These are phyloP conservation scores for Solanum hybrid DNA, from an alignment of 305 asterid species.

Conservation along the genomic window DNA sequence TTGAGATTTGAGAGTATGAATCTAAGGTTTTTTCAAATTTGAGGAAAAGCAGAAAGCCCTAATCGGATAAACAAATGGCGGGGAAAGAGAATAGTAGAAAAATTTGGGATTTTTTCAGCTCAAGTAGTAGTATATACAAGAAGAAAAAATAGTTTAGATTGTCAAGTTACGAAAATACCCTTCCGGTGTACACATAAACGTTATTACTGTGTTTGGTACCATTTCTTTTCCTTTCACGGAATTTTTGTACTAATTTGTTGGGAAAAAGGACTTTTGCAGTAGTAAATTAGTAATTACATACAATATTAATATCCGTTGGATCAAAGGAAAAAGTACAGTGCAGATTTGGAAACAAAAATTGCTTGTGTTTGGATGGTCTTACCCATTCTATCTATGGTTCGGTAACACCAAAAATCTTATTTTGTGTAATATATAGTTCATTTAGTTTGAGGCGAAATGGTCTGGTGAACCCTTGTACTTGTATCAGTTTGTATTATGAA, in stretches of 20 bases:
- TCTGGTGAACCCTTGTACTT: no score
- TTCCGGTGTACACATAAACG: neutral
- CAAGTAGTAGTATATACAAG: neutral
- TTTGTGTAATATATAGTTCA: no score
- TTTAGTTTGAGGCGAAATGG: neutral
- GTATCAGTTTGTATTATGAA: no score
- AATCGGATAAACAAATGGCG: conserved; percentile 62
- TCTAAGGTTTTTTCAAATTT: neutral
- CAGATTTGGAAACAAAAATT: neutral
- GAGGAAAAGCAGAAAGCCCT: conserved; percentile 4
- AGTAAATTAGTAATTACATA: neutral
- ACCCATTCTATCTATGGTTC: neutral
- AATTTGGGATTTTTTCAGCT: conserved; percentile 17
- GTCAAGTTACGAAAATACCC: neutral
- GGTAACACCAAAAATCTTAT: neutral
- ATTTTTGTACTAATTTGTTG: neutral
- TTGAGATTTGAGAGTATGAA: neutral
- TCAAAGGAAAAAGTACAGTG: neutral
- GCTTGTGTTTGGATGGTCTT: neutral
- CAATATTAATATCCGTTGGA: neutral
- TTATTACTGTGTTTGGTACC: neutral
- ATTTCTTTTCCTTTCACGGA: neutral
- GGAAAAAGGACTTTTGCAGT: neutral
- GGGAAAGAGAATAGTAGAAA: conserved; percentile 38
- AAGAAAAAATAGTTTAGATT: neutral